A percentile compares a stretch with the other conserved stretches of the same genome.
Evolutionary conservation across 306 rosid genomes (phyloP).

Genomic region (Senna siamea): DNA sequence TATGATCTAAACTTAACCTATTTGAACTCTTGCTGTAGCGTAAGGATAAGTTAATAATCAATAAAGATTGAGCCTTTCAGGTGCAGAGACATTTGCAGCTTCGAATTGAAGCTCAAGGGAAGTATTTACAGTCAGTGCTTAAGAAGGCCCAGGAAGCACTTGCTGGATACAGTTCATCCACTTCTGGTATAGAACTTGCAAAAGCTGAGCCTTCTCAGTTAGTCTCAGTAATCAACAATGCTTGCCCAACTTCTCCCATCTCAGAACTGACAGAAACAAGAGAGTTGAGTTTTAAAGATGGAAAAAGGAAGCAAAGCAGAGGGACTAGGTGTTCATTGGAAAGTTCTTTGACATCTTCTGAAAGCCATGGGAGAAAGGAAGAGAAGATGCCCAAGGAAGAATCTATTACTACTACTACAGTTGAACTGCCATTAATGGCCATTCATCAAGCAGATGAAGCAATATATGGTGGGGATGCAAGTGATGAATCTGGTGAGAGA

Average conservation of each 20-base stretch:
- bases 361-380: slow-evolving; percentile 61
- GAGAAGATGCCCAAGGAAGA: too few species aligned
- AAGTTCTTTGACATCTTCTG: slow-evolving; percentile 80
- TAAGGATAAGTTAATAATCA: slow-evolving; percentile 17
- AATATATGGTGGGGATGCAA: slow-evolving; percentile 25
- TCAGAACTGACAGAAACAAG: slow-evolving; percentile 70
- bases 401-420: slow-evolving; percentile 31
- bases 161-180: slow-evolving; percentile 51
- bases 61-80: slow-evolving; percentile 43
- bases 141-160: slow-evolving; percentile 81
- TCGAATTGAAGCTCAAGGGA: slow-evolving; percentile 89
- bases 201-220: slow-evolving; percentile 72
- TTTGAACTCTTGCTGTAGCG: slow-evolving; percentile 9
- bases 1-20: slow-evolving; percentile 27
- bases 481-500: slow-evolving; percentile 44
- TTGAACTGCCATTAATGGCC: slow-evolving; percentile 59
- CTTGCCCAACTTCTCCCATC: too few species aligned
- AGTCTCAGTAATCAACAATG: slow-evolving; percentile 57
- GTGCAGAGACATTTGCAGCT: slow-evolving; percentile 88
- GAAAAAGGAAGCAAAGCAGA: slow-evolving; percentile 55
- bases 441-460: slow-evolving; percentile 37
- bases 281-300: slow-evolving; percentile 39
- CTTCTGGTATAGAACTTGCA: slow-evolving; percentile 56
- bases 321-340: slow-evolving; percentile 70
- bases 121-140: slow-evolving; percentile 74